These are phyloP conservation scores for Trichophyton simii DNA, from an alignment of 2,329 filamentous ascomycete species.

Conservation along the genomic window DNA sequence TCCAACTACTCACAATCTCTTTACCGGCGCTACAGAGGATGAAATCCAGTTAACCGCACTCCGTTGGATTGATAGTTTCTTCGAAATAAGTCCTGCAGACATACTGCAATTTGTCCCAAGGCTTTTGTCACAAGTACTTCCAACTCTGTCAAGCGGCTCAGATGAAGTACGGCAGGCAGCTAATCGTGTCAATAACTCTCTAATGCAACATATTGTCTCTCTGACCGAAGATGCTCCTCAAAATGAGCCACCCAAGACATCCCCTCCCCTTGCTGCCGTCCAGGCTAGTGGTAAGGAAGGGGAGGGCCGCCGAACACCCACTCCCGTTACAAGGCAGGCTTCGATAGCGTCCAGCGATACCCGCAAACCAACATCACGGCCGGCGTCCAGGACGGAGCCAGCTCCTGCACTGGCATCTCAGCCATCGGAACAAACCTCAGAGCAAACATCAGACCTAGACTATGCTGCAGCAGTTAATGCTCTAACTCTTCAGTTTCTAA, in stretches of 20 bases:
- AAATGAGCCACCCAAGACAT: slow-evolving; percentile 28
- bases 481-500: slow-evolving; percentile 82
- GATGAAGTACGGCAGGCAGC: slow-evolving; percentile 83
- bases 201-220: slow-evolving; percentile 91
- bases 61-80: slow-evolving; percentile 89
- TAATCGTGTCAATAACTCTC: slow-evolving; percentile 72
- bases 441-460: slow-evolving; percentile 58
- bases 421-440: slow-evolving; percentile 29
- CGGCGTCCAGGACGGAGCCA: slow-evolving; percentile 24
- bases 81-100: slow-evolving; percentile 94
- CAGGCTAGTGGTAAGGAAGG: slow-evolving; percentile 24
- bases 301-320: slow-evolving; percentile 33
- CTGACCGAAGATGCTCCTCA: slow-evolving; percentile 56
- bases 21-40: slow-evolving; percentile 49
- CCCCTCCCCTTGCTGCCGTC: slow-evolving; percentile 30
- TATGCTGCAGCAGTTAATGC: slow-evolving; percentile 91
- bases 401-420: slow-evolving; percentile 33
- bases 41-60: slow-evolving; percentile 83
- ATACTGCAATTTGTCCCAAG: slow-evolving; percentile 90
- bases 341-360: slow-evolving; percentile 21
- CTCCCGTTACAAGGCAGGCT: slow-evolving; percentile 20
- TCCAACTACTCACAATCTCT: slow-evolving; percentile 11
- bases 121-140: slow-evolving; percentile 79
- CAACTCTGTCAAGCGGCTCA: slow-evolving; percentile 82
- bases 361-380: slow-evolving; percentile 21